Conservation (phyloP, 2,329 filamentous ascomycete species). For the Curvularia sp. region DNA sequence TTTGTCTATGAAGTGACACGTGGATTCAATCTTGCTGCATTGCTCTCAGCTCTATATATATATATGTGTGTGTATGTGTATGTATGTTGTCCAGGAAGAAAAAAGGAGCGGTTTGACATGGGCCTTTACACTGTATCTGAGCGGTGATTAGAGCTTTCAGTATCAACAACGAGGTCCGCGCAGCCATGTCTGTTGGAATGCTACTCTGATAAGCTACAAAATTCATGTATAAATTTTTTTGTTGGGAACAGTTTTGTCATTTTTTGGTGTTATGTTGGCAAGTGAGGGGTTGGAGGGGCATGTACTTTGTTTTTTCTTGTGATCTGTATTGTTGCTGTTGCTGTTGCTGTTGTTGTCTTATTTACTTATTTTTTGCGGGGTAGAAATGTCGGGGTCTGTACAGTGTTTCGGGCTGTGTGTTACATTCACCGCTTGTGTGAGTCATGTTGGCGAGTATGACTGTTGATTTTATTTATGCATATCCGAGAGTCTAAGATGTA, state of each 20-base stretch:
- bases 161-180: too few species aligned
- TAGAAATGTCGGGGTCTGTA: slow-evolving; percentile 36
- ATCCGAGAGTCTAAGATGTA: too few species aligned
- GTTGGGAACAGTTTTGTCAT: neutral
- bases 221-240: neutral
- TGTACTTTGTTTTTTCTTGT: neutral
- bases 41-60: neutral
- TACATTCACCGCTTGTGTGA: too few species aligned
- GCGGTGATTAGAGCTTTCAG: neutral
- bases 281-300: neutral
- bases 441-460: too few species aligned
- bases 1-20: neutral
- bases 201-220: neutral
- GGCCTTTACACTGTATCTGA: neutral
- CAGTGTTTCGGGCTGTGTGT: neutral
- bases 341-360: neutral
- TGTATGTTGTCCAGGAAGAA: too few species aligned
- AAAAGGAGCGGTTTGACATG: too few species aligned
- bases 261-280: neutral
- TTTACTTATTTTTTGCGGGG: slow-evolving; percentile 51
- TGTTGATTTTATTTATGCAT: too few species aligned
- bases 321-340: too few species aligned
- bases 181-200: neutral
- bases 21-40: neutral
- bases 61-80: neutral